Evolutionary conservation across 2,329 filamentous ascomycete genomes (phyloP).

Genomic region (Penicillium vulpinum): DNA sequence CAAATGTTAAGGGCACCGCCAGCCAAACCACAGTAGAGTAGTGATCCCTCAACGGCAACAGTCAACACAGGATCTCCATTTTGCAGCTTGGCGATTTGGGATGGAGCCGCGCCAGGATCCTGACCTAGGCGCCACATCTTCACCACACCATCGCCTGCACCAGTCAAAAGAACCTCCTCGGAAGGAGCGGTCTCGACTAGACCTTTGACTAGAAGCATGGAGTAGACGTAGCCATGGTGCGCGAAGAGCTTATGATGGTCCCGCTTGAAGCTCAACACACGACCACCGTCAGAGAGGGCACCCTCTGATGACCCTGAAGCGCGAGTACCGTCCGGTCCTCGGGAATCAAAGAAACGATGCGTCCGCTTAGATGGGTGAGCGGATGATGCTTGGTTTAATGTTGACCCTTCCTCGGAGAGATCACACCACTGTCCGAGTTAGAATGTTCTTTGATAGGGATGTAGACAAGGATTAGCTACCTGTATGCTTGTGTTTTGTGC

Average conservation of each 20-base stretch:
- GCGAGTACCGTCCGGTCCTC: conserved; percentile 76
- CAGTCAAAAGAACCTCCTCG: conserved; percentile 80
- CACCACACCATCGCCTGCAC: conserved; percentile 89
- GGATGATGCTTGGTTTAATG: conserved; percentile 61
- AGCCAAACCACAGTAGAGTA: conserved; percentile 86
- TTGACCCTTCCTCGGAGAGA: conserved; percentile 64
- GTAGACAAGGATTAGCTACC: conserved; percentile 32
- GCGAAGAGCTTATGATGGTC: conserved; percentile 84
- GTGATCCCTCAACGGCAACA: conserved; percentile 82
- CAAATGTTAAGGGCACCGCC: conserved; percentile 90
- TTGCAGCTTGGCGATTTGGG: conserved; percentile 67
- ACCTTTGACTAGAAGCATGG: conserved; percentile 82
- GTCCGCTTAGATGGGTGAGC: conserved; percentile 74
- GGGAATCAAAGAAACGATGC: conserved; percentile 90
- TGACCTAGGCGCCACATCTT: conserved; percentile 84
- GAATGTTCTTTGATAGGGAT: not conserved
- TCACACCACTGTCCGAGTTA: conserved; percentile 67
- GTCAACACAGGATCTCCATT: conserved; percentile 70
- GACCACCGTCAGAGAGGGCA: conserved; percentile 57
- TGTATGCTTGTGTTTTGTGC: conserved; percentile 94
- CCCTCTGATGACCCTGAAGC: conserved; percentile 67
- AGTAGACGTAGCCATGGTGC: conserved; percentile 94
- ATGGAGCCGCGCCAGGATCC: conserved; percentile 60
- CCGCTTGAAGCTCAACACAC: conserved; percentile 76
- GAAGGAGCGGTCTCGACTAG: conserved; percentile 65